Evolutionary conservation across 2,329 filamentous ascomycete species (phyloP).

Genomic region (Arthrobotrys conoides): DNA sequence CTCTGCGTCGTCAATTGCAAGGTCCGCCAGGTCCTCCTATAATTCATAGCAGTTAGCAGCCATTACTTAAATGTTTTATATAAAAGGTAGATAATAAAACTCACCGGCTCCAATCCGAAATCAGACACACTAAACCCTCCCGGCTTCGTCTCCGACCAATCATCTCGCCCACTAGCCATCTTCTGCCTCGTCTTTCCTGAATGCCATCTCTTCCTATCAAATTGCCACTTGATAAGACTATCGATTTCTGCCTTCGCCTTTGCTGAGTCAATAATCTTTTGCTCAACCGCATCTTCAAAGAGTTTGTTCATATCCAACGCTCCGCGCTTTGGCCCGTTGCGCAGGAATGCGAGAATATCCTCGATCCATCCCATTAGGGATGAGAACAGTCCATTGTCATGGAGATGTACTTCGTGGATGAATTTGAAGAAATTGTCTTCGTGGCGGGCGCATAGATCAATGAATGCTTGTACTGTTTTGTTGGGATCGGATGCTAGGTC

Average conservation of each 20-base stretch:
- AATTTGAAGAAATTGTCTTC: constrained; percentile 99
- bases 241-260: constrained; percentile 86
- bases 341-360: constrained; percentile 91
- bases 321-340: constrained; percentile 86
- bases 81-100: constrained; percentile 60
- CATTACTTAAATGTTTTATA: constrained; percentile 29
- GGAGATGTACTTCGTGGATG: constrained; percentile 95
- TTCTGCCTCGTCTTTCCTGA: constrained; percentile 97
- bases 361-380: constrained; percentile 98
- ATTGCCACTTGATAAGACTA: constrained; percentile 90
- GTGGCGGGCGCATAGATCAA: constrained; percentile 93
- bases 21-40: constrained; percentile 82
- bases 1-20: constrained; percentile 82
- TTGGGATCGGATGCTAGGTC: constrained; percentile 96
- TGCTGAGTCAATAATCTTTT: constrained; percentile 77
- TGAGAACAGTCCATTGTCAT: constrained; percentile 96
- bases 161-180: constrained; percentile 88
- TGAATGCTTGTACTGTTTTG: constrained; percentile 97
- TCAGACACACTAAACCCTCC: constrained; percentile 81
- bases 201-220: constrained; percentile 97
- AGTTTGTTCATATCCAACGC: constrained; percentile 95
- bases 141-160: constrained; percentile 71
- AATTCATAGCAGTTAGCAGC: constrained; percentile 41
- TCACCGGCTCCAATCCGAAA: constrained; percentile 87
- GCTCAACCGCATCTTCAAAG: constrained; percentile 82